These are phyloP conservation scores for Liriodendron chinense DNA, from an alignment of 164 flowering plant species.

Conservation along the genomic window DNA sequence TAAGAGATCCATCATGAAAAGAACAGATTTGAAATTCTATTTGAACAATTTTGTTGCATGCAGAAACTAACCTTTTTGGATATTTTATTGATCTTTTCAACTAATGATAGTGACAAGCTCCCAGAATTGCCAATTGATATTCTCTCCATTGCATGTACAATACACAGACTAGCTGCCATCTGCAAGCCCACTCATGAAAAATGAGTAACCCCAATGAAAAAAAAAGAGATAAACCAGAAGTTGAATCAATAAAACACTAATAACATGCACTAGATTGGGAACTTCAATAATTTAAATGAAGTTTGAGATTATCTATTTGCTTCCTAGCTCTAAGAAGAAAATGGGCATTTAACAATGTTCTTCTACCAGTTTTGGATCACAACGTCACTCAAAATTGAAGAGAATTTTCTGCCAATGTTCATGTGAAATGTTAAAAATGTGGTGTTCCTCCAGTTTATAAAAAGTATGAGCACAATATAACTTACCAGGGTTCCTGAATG, in stretches of 20 bases:
- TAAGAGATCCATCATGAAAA: not conserved
- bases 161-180: conserved; percentile 58
- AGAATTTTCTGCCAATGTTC: no score
- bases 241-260: not conserved
- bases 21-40: not conserved
- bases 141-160: conserved; percentile 59
- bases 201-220: not conserved
- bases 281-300: not conserved
- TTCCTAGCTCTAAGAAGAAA: not conserved
- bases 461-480: no score
- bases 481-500: no score
- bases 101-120: conserved; percentile 64
- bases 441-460: no score
- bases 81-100: conserved; percentile 41
- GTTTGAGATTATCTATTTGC: not conserved
- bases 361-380: no score
- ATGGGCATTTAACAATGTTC: not conserved
- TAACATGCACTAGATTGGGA: not conserved
- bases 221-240: not conserved
- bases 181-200: conserved; percentile 25
- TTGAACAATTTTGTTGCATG: not conserved
- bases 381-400: no score
- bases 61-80: conserved; percentile 51
- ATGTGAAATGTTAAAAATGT: no score
- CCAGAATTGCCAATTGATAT: conserved; percentile 53